Evolutionary conservation across 345 rosid species (phyloP), one percentile per base, ranked within the genome.

Genomic region (Firmiana major): DNA sequence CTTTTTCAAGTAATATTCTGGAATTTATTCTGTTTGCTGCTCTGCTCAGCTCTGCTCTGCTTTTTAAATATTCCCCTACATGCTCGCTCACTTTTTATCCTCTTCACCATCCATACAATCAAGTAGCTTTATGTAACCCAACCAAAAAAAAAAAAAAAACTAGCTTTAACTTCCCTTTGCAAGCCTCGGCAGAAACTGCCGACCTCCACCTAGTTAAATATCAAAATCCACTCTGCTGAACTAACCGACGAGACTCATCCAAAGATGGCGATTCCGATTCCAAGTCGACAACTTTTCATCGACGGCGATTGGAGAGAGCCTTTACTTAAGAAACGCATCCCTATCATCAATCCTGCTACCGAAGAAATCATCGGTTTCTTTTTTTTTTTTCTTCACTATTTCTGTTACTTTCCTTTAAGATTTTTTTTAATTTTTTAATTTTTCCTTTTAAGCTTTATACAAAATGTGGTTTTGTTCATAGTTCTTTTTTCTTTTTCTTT

Each of bases 251-350:
- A 17, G 17, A 2, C 34, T 4, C 19, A 0, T 21, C 48, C 6
- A 55, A 12, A 59, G 72, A 88, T 92, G 97, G 92, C 89, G 71
- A 86, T 82, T 58, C 78, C 71, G 6, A 74, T 92, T 17, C 96
- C 96, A 12, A 79, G 65, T 63, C 89, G 98, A 13, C 88, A 86
- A 78, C 89, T 95, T 15, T 92, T 88, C 92, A 92, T 95, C 84
- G 87, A 82, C 84, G 99, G 99, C 54, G 85, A 88, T 64, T 95
- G 99, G 99, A 81, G 78, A 55, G 92, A 89, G 45, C 91, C 99
- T 11, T 54, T 87, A 15, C 90, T 87, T 60, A 87, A 87, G 66
- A 84, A 88, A 60, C 94, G 91, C 71, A 77, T 95, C 81, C 93
- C 98, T n/a, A 71, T 95, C 82, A 34, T 93, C 83, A 93, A 85